These are phyloP conservation scores for Cryomyces minteri DNA, from an alignment of 495 filamentous ascomycete species.

Conservation along the genomic window DNA sequence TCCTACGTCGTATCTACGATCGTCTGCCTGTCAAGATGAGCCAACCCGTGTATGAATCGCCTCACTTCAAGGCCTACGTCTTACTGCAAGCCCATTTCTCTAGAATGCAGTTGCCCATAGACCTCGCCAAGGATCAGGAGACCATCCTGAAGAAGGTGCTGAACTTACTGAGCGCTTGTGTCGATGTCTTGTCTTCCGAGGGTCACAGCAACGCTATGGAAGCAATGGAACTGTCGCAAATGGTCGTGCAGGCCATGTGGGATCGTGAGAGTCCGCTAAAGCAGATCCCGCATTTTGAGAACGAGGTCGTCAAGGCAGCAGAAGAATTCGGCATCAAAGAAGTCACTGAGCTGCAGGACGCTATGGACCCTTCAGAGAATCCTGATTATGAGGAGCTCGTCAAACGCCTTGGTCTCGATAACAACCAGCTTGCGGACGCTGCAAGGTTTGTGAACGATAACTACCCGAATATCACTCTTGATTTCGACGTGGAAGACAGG, in stretches of 20 bases:
- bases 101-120: constrained; percentile 83
- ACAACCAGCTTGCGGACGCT: constrained; percentile 70
- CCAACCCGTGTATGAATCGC: constrained; percentile 69
- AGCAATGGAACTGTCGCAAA: constrained; percentile 99
- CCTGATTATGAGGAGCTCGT: constrained; percentile 55
- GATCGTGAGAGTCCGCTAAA: constrained; percentile 91
- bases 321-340: constrained; percentile 71
- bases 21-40: constrained; percentile 90
- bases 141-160: constrained; percentile 70
- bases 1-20: constrained; percentile 86
- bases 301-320: constrained; percentile 65
- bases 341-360: constrained; percentile 95
- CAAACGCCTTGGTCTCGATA: constrained; percentile 57
- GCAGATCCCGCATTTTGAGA: constrained; percentile 89
- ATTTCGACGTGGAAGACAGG: constrained; percentile 68
- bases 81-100: constrained; percentile 96
- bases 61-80: constrained; percentile 96
- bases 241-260: constrained; percentile 99
- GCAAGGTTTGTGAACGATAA: constrained; percentile 92
- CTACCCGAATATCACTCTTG: constrained; percentile 84
- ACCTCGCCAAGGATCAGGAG: constrained; percentile 95
- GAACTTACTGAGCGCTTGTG: constrained; percentile 74
- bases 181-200: constrained; percentile 90
- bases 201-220: constrained; percentile 93
- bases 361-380: constrained; percentile 90